Base-by-base conservation (phyloP, 192 early-diverging fungal species). In the Mortierella antarctica region DNA sequence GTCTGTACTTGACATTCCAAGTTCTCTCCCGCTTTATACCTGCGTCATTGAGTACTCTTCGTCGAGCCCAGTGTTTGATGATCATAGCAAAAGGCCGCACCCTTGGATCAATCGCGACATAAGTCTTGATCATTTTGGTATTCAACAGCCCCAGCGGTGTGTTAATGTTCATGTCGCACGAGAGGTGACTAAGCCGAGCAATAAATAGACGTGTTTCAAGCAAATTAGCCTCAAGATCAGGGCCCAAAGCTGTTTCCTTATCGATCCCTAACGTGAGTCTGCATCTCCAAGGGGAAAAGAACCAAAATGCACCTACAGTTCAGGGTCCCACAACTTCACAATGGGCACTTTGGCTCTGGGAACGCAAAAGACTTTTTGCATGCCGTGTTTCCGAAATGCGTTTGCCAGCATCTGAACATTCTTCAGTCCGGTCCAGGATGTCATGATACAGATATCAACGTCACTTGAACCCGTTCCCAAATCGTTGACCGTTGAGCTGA, bases 81-180 rank as follows among this genome's bases (percentile, higher is more conserved):
- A 96, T 88, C 91, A 97, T 93, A 50, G 93, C 87, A 71, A 99
- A 87, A 1, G 94, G 96, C 44, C 91, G 88, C n/a, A 98, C 95
- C 13, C 96, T 89, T 14, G 91, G 84, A 82, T 98, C 96, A 40
- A 96, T 87, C 8, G 87, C 89, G 7, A 97, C 95, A 88, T 97
- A 97, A 8, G 92, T 93, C 82, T 91, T 90, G 73, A 99, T 92
- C 88, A 98, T 90, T 45, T 86, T 83, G 23, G 97, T 96, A 82
- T 99, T 99, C 75, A 93, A 87, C 52, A 99, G 82, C 13, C 96
- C 96, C 51, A 96, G 71, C 2, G 93, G 91, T 82, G 96, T 98
- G 85, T 98, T 98, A 61, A 99, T 91, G 84, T 97, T 97, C 71
- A 96, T 92, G 74, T 99, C 97, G 65, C 95, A 96, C 4, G 94